These are phyloP conservation scores for Hypoxylon intermedium DNA, from an alignment of 495 filamentous ascomycete genomes.

Conservation along the genomic window DNA sequence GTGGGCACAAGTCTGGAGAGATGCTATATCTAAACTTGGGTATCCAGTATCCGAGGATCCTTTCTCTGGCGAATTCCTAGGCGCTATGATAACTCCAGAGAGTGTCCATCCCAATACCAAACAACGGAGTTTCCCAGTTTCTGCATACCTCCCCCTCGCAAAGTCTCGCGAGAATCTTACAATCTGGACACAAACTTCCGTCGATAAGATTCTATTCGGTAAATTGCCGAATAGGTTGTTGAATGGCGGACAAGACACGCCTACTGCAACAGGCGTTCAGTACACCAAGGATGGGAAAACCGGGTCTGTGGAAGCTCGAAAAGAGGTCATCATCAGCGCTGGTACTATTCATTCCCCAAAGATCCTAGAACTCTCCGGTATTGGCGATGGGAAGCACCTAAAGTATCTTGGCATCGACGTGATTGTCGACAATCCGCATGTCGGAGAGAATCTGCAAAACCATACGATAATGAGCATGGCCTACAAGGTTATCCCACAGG, in stretches of 20 bases:
- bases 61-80: constrained; percentile 38
- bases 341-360: constrained; percentile 43
- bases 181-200: constrained; percentile 45
- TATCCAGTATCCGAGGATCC: constrained; percentile 15
- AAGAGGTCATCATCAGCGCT: too few relatives aligned
- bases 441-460: constrained; percentile 60
- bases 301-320: too few relatives aligned
- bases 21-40: constrained; percentile 34
- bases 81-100: constrained; percentile 38
- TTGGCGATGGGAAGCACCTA: constrained; percentile 53
- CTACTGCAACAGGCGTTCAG: too few relatives aligned
- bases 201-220: constrained; percentile 51
- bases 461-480: constrained; percentile 48
- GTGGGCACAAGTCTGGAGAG: constrained; percentile 38
- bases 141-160: constrained; percentile 38
- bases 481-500: constrained; percentile 52
- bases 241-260: too few relatives aligned
- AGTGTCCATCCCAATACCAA: constrained; percentile 47
- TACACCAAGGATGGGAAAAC: too few relatives aligned
- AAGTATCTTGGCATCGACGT: constrained; percentile 47
- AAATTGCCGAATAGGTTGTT: too few relatives aligned
- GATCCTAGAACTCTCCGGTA: constrained; percentile 54
- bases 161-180: constrained; percentile 48
- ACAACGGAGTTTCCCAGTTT: constrained; percentile 38
- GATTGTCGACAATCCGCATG: constrained; percentile 56